A percentile compares a stretch with the other conserved stretches of the same genome.
Conservation (phyloP, 179 eudicot genomes). For the Silene coronaria region DNA sequence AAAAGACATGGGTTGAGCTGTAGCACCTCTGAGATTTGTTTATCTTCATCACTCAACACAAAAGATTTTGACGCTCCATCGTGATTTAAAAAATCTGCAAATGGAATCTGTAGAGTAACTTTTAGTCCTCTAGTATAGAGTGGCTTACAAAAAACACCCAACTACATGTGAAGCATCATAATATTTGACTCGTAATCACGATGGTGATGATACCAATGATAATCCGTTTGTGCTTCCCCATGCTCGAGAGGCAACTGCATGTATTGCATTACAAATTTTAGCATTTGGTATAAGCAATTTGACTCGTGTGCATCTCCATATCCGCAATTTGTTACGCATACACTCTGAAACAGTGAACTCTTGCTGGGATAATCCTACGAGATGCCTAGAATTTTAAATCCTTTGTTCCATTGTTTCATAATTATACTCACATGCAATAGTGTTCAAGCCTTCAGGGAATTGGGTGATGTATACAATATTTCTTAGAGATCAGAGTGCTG, state of each 20-base stretch:
- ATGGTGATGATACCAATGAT: conserved; percentile 48
- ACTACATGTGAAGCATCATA: too few relatives aligned
- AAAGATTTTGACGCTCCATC: conserved; percentile 46
- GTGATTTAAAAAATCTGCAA: conserved; percentile 86
- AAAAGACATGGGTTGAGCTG: not conserved
- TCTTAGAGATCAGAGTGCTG: too few relatives aligned
- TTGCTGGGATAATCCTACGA: too few relatives aligned
- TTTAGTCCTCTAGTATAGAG: conserved; percentile 2
- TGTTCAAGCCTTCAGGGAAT: too few relatives aligned
- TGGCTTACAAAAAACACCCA: too few relatives aligned
- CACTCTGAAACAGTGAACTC: too few relatives aligned
- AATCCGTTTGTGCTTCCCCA: conserved; percentile 69
- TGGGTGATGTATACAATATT: too few relatives aligned
- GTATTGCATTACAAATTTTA: conserved; percentile 3
- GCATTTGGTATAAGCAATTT: conserved; percentile 6
- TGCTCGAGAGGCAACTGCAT: conserved; percentile 81
- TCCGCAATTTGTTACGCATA: not conserved
- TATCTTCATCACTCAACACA: conserved; percentile 53
- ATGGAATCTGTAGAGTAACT: conserved; percentile 54
- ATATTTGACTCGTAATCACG: not conserved
- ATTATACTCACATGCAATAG: too few relatives aligned
- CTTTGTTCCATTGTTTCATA: too few relatives aligned
- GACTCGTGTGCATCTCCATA: not conserved
- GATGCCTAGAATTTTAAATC: too few relatives aligned
- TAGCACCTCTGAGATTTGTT: conserved; percentile 53